Conservation (phyloP, 2,329 filamentous ascomycete species). For the Paraphoma chrysanthemicola region DNA sequence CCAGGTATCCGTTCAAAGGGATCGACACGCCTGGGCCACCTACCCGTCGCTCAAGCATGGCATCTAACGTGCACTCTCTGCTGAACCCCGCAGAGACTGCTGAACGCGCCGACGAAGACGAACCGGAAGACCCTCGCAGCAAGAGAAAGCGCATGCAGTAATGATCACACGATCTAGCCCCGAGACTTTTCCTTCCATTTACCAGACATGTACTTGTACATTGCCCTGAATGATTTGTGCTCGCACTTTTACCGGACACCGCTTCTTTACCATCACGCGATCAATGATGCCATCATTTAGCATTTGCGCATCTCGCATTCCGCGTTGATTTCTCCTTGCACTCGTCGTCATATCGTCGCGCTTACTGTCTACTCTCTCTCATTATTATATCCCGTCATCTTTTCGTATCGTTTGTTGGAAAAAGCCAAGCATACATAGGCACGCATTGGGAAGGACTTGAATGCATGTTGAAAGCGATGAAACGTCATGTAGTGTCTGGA, state of each 20-base stretch:
- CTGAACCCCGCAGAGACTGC: slow-evolving; percentile 73
- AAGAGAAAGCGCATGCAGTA: slow-evolving; percentile 62
- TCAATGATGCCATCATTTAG: neutral
- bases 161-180: slow-evolving; percentile 10
- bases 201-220: slow-evolving; percentile 16
- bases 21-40: slow-evolving; percentile 64
- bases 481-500: neutral
- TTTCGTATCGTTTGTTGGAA: neutral
- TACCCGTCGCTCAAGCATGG: slow-evolving; percentile 74
- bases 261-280: neutral
- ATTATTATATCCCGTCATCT: slow-evolving; percentile 2
- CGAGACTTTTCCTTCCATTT: neutral
- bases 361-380: neutral
- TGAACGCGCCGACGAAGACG: slow-evolving; percentile 70
- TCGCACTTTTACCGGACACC: neutral
- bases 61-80: slow-evolving; percentile 71
- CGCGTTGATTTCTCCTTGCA: neutral
- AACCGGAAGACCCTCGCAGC: slow-evolving; percentile 63
- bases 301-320: neutral
- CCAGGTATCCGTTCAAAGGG: slow-evolving; percentile 57
- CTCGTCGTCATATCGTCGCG: neutral
- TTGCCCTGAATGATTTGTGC: neutral
- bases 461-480: neutral
- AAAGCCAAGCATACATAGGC: slow-evolving; percentile 2
- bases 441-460: neutral